Evolutionary conservation across 2,329 filamentous ascomycete species (phyloP), one percentile per base, ranked within the genome.

Genomic region (Juglanconis sp.): DNA sequence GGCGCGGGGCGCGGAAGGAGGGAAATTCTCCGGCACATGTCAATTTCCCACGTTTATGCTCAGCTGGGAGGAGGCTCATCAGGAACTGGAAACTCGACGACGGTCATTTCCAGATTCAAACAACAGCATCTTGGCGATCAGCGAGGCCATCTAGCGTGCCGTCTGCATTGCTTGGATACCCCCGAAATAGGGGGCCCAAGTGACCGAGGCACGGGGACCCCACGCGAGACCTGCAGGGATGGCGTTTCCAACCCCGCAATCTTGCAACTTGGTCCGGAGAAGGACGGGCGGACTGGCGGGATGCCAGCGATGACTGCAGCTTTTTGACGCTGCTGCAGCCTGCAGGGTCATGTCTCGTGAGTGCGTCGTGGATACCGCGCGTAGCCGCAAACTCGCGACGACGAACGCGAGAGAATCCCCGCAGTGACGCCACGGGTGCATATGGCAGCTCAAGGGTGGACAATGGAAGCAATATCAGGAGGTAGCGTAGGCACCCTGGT

Each of bases 391-490:
- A 13, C n/a, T 42, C 24, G 24, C 24, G 24, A 24, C 24, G 24
- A 24, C 24, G 24, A 24, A 24, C 11, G 38, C 10, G 38, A 42
- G 38, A 42, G 48, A 7, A 30, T 34, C 44, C 34, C 53, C 53
- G 17, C 53, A 56, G 34, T 56, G 53, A 56, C 53, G 53, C 44
- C 24, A 49, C 8, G 38, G 44, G 46, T 56, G 44, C 53, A 49
- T 24, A 24, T 48, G 17, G 38, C 38, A 10, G 38, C 7, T 42
- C 30, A 32, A 49, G 47, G 34, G 31, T 9, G 30, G 10, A 32
- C 30, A 32, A 49, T 9, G 24, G 6, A 24, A 49, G 47, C 8
- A 32, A 32, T 11, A 49, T 49, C 47, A 32, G 47, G 30, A 32
- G 34, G 17, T 7, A 4, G 47, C 38, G n/a, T 17, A 24, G 47